These are phyloP conservation scores for Melampsora larici-populina DNA, from an alignment of 1,284 basidiomycete genomes.

Conservation along the genomic window DNA sequence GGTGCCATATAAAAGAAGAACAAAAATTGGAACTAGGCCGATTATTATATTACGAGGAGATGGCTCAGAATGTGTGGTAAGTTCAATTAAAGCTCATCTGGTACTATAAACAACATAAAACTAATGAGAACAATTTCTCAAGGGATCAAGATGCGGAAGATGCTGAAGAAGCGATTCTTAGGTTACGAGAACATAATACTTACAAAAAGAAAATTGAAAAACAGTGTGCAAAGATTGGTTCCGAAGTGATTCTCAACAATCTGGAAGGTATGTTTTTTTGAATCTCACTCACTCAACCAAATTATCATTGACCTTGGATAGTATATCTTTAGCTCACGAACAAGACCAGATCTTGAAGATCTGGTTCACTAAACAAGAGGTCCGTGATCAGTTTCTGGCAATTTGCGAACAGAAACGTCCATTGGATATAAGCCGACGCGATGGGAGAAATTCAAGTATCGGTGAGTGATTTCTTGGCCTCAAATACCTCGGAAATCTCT, in stretches of 20 bases:
- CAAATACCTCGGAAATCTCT: neutral
- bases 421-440: neutral
- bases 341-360: neutral
- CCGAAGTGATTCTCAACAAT: no score
- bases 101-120: no score
- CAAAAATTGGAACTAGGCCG: slow-evolving; percentile 1
- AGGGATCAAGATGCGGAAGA: no score
- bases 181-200: no score
- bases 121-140: no score
- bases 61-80: neutral
- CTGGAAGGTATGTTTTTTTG: no score
- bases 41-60: neutral
- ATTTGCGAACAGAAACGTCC: slow-evolving; percentile 1
- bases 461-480: neutral
- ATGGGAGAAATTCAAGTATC: neutral
- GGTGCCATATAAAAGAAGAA: neutral
- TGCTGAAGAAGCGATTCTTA: no score
- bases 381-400: no score
- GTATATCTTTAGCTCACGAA: neutral
- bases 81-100: neutral
- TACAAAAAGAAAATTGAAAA: no score
- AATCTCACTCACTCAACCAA: no score
- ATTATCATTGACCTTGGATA: no score
- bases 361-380: slow-evolving; percentile 5
- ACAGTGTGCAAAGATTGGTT: no score